Conservation (phyloP, 2,329 filamentous ascomycete species). For the Sclerotinia borealis region DNA sequence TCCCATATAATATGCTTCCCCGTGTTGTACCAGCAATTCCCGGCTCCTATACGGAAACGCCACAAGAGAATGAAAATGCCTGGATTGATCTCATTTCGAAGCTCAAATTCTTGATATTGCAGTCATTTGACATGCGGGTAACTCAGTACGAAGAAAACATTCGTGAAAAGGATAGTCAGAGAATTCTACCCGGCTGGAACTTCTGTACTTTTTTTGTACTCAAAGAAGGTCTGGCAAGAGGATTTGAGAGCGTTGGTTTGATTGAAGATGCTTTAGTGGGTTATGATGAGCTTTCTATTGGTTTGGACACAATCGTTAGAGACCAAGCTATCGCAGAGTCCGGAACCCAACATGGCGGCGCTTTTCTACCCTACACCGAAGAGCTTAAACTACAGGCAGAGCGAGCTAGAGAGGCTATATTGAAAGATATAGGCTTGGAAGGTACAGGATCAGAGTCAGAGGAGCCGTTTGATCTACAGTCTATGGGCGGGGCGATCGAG, state of each 20-base stretch:
- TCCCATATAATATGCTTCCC: slow-evolving; percentile 58
- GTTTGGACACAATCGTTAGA: slow-evolving; percentile 73
- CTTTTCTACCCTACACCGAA: slow-evolving; percentile 66
- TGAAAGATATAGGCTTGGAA: slow-evolving; percentile 35
- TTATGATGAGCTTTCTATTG: slow-evolving; percentile 89
- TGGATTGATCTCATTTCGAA: slow-evolving; percentile 82
- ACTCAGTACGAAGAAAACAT: slow-evolving; percentile 97
- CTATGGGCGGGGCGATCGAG: slow-evolving; percentile 33
- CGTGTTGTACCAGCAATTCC: slow-evolving; percentile 58
- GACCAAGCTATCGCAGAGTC: slow-evolving; percentile 59
- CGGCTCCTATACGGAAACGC: slow-evolving; percentile 60
- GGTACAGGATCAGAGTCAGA: slow-evolving; percentile 32
- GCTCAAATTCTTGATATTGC: slow-evolving; percentile 79
- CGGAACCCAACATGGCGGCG: slow-evolving; percentile 62
- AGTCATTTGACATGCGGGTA: slow-evolving; percentile 85
- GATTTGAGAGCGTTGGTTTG: slow-evolving; percentile 92
- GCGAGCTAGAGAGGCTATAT: slow-evolving; percentile 41
- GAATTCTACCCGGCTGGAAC: slow-evolving; percentile 89
- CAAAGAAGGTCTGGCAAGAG: slow-evolving; percentile 88
- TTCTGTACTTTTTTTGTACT: slow-evolving; percentile 99
- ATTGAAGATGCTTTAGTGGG: slow-evolving; percentile 92
- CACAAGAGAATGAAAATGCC: slow-evolving; percentile 72
- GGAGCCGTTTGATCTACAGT: slow-evolving; percentile 47
- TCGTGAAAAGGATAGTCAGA: slow-evolving; percentile 83
- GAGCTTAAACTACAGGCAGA: slow-evolving; percentile 60